Base-by-base conservation (phyloP, 2,329 filamentous ascomycete species). In the Claviceps sp. region DNA sequence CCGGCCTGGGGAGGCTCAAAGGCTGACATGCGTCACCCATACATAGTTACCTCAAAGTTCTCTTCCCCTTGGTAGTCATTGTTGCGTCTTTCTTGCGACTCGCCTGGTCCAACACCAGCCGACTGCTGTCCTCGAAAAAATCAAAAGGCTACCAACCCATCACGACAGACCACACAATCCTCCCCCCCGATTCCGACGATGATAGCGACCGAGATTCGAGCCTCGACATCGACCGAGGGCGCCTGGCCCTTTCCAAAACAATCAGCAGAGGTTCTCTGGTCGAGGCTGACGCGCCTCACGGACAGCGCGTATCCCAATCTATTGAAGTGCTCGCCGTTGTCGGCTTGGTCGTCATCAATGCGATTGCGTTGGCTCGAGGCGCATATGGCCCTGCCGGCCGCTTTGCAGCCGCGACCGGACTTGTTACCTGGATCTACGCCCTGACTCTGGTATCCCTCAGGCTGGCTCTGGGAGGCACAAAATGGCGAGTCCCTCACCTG, bases 391-490 rank as follows among this genome's bases (percentile, higher is more conserved):
- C 69, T 18, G 73, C 76, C 55, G 81, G 79, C 49, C 75, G 69
- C 18, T 62, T 81, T 52, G 80, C 82, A 24, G 79, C 82, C 9
- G 72, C 85, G 48, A 78, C 81, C 3, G 84, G 83, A 48, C 72
- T 95, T 37, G 68, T 81, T 11, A 81, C 81, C 34, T 97, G 93
- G 91, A 67, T 79, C 50, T 98, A 97, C 64, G 79, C 90, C 41
- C 73, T 91, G 30, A 68, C 82, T 16, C 76, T 98, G 54, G 83
- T 83, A 14, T 78, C 81, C 20, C 70, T 89, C 44, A 83, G 93
- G 37, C 72, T 96, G 61, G 82, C 69, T 69, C 80, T 75, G 68
- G 84, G 67, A 67, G 81, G 72, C 69, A 80, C 70, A 61, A 80
- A 73, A 75, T 88, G 70, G 77, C 78, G 66, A 67, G 65, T 93